Percentiles rank a stretch among this genome's conserved stretches.
Conservation (phyloP, 2,329 filamentous ascomycete genomes). For the Arthrobotrys entomopaga region DNA sequence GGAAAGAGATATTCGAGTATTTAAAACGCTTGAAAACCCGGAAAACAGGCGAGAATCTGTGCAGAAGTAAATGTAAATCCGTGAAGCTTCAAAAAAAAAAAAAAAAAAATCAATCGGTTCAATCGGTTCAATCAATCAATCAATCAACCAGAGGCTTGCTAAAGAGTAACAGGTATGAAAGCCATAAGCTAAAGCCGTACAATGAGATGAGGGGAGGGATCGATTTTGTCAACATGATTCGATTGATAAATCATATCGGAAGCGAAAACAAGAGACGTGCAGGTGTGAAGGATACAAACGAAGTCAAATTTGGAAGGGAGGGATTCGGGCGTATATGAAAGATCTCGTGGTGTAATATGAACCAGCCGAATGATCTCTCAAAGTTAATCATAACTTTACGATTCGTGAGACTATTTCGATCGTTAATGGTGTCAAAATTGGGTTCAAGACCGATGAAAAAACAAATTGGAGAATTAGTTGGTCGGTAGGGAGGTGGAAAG, state of each 20-base stretch:
- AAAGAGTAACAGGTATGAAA: too few species aligned
- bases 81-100: neutral
- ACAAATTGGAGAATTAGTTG: neutral
- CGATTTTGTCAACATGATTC: too few species aligned
- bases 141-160: too few species aligned
- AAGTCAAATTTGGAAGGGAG: too few species aligned
- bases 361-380: slow-evolving; percentile 14
- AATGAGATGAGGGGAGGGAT: too few species aligned
- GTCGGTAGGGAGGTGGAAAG: neutral
- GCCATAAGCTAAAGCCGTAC: too few species aligned
- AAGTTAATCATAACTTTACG: slow-evolving; percentile 43
- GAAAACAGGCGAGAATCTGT: neutral
- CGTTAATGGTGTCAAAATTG: slow-evolving; percentile 22
- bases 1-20: too few species aligned
- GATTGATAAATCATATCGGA: too few species aligned
- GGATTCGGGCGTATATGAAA: too few species aligned
- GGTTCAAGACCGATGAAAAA: neutral
- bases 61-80: neutral
- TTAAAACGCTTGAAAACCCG: neutral
- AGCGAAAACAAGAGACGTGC: neutral
- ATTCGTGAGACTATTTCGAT: slow-evolving; percentile 45
- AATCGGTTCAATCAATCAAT: too few species aligned
- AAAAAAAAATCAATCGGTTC: too few species aligned
- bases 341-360: neutral
- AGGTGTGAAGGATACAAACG: slow-evolving; percentile 3